Conservation (phyloP, 495 filamentous ascomycete species). For the Aspergillus incahuasiensis region DNA sequence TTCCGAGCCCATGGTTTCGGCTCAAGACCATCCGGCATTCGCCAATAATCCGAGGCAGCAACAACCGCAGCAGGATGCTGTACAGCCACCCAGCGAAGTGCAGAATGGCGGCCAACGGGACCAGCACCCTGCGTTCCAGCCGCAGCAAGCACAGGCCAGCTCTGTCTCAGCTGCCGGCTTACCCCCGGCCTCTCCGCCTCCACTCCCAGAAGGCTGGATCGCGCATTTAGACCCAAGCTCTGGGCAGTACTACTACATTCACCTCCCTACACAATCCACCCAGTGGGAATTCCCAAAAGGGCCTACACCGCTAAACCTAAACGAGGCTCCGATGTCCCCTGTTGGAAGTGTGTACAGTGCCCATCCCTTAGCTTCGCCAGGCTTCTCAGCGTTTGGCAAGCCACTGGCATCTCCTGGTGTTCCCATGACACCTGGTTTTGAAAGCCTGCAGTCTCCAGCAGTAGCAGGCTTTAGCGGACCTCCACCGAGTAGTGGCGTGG, state of each 20-base stretch:
- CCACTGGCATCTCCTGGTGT: conserved; percentile 74
- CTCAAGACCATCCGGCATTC: conserved; percentile 76
- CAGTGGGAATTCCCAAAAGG: conserved; percentile 99
- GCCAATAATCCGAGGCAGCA: conserved; percentile 67
- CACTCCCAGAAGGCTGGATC: conserved; percentile 96
- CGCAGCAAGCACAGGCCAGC: conserved; percentile 28
- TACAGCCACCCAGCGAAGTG: conserved; percentile 29
- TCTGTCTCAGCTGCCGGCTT: conserved; percentile 45
- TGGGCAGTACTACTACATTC: conserved; percentile 98
- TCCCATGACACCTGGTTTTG: conserved; percentile 66
- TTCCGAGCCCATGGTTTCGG: conserved; percentile 34
- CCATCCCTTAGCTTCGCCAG: conserved; percentile 70
- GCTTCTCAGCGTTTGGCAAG: conserved; percentile 64
- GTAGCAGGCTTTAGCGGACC: conserved; percentile 77
- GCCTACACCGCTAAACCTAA: conserved; percentile 75
- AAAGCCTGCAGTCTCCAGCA: conserved; percentile 68
- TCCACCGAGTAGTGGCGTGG: conserved; percentile 80
- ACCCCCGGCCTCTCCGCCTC: conserved; percentile 77
- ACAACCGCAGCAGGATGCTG: conserved; percentile 39
- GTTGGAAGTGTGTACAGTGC: conserved; percentile 69
- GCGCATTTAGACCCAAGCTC: conserved; percentile 92
- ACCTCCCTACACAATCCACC: conserved; percentile 89
- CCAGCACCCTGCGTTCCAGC: conserved; percentile 21
- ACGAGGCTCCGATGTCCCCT: conserved; percentile 73
- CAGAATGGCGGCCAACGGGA: conserved; percentile 23